Percentiles rank a stretch among this genome's conserved stretches.
phyloP scores from a whole-genome alignment of 495 filamentous ascomycete species.

The Penicillium lividum region DNA sequence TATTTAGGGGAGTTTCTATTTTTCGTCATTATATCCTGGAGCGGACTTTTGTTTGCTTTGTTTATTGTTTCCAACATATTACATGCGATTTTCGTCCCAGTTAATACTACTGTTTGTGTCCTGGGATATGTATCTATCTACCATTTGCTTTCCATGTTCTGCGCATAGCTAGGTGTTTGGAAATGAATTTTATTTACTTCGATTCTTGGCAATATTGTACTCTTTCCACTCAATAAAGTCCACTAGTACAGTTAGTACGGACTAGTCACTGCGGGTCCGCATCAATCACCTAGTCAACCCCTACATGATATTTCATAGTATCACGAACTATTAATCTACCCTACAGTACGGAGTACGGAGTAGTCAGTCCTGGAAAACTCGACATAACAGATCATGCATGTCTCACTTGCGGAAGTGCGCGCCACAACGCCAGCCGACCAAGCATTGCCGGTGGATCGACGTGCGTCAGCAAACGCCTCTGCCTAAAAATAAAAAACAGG shows the following conservation, averaged over 20 bases:
- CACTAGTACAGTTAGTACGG: not conserved
- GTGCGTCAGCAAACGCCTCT: conserved; percentile 23
- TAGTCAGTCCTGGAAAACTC: no score
- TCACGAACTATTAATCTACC: no score
- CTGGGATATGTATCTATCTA: conserved; percentile 1
- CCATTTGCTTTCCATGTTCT: not conserved
- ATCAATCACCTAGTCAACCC: not conserved
- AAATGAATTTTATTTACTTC: conserved; percentile 4
- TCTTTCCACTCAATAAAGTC: not conserved
- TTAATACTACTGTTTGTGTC: not conserved
- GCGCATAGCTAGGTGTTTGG: conserved; percentile 34
- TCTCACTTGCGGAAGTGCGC: not conserved
- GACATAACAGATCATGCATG: not conserved
- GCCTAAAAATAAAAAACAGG: conserved; percentile 21
- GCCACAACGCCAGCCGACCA: conserved; percentile 7
- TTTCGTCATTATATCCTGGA: not conserved
- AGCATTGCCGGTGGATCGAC: conserved; percentile 17
- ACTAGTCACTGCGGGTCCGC: not conserved
- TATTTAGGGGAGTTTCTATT: conserved; percentile 1
- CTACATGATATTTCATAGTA: not conserved
- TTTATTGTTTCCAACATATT: not conserved
- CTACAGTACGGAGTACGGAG: no score
- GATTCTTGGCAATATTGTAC: not conserved
- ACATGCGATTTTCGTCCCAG: not conserved
- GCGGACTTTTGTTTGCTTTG: not conserved